Evolutionary conservation across 106 monocot genomes (phyloP).

Genomic region (Apostasia shenzhenica): DNA sequence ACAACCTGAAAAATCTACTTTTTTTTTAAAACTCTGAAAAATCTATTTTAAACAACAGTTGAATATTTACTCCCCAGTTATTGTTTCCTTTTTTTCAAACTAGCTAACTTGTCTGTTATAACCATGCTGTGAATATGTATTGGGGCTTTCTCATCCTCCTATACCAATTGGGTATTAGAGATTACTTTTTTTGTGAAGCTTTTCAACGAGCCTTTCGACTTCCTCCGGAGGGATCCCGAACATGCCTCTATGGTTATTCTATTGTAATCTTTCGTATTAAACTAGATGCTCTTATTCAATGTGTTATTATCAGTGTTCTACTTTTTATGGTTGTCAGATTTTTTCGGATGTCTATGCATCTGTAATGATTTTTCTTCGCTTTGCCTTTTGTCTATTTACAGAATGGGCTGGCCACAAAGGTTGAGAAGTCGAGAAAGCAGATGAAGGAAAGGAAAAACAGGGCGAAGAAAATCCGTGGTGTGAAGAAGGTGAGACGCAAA

Average conservation of each 20-base stretch:
- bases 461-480: conserved; percentile 46
- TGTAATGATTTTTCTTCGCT: not conserved
- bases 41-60: no score
- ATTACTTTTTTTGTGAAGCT: no score
- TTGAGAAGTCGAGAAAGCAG: conserved; percentile 54
- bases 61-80: no score
- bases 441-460: conserved; percentile 61
- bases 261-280: not conserved
- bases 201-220: no score
- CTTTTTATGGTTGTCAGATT: not conserved
- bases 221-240: no score
- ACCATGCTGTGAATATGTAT: no score
- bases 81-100: no score
- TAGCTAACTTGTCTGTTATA: no score
- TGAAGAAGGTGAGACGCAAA: conserved; percentile 35
- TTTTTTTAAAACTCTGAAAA: no score
- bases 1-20: no score
- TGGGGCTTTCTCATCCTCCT: no score
- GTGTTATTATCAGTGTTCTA: not conserved
- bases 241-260: not conserved
- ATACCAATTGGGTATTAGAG: no score
- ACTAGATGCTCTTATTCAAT: not conserved
- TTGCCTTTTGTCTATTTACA: conserved; percentile 5
- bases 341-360: not conserved
- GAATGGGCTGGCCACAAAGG: conserved; percentile 52